Percentiles rank a stretch among this genome's conserved stretches.
Conservation (phyloP, 306 rosid genomes). For the Spatholobus suberectus region DNA sequence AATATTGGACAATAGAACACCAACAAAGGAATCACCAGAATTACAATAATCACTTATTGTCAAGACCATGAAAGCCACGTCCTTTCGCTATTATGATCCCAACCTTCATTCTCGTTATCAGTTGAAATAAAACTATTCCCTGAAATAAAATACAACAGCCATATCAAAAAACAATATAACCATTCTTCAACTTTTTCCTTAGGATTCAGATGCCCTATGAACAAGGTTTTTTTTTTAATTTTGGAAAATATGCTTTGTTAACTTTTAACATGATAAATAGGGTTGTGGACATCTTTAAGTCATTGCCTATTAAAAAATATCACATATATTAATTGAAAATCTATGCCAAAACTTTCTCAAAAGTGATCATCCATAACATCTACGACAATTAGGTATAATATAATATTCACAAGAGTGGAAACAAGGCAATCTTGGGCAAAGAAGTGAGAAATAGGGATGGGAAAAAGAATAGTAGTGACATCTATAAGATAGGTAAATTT, state of each 20-base stretch:
- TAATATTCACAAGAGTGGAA: no score
- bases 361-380: not conserved
- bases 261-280: not conserved
- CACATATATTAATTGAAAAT: not conserved
- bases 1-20: no score
- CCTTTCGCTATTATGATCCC: slow-evolving; percentile 73
- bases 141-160: slow-evolving; percentile 41
- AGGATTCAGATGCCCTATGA: not conserved
- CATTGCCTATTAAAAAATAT: not conserved
- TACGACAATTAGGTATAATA: no score
- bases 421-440: no score
- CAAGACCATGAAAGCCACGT: slow-evolving; percentile 81
- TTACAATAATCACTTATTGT: no score
- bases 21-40: no score
- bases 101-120: slow-evolving; percentile 85
- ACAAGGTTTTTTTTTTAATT: not conserved
- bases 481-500: slow-evolving; percentile 69
- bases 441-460: no score
- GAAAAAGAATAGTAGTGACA: no score
- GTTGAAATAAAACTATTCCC: slow-evolving; percentile 69
- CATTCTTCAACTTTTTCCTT: not conserved
- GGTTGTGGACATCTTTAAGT: not conserved
- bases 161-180: slow-evolving; percentile 4
- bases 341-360: not conserved
- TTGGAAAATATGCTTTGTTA: not conserved